A percentile compares a stretch with the other conserved stretches of the same genome.
These are phyloP conservation scores for Aspergillus udagawae DNA, from an alignment of 2,329 filamentous ascomycete species.

Conservation along the genomic window DNA sequence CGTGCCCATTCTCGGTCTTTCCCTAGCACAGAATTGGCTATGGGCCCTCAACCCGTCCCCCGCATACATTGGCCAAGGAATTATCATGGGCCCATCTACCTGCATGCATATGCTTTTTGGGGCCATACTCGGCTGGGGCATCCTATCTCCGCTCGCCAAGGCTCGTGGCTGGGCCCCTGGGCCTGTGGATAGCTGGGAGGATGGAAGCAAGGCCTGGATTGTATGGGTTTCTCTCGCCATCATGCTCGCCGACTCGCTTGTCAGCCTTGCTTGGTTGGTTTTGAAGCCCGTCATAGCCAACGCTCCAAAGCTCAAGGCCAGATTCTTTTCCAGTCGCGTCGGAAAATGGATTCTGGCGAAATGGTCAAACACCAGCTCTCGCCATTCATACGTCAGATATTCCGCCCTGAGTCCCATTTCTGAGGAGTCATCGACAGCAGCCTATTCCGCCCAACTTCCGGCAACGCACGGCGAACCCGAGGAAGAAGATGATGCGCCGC, in stretches of 20 bases:
- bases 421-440: conserved; percentile 16
- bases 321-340: conserved; percentile 25
- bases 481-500: conserved; percentile 72
- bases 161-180: conserved; percentile 84
- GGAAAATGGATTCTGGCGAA: conserved; percentile 25
- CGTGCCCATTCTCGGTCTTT: conserved; percentile 77
- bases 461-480: conserved; percentile 3
- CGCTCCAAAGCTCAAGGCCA: conserved; percentile 33
- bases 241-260: conserved; percentile 89
- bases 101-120: conserved; percentile 94
- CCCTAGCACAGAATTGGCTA: conserved; percentile 75
- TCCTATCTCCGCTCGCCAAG: conserved; percentile 87
- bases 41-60: conserved; percentile 96
- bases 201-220: conserved; percentile 96
- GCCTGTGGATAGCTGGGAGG: conserved; percentile 80
- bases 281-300: conserved; percentile 58
- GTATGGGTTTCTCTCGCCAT: conserved; percentile 95
- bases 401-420: conserved; percentile 24
- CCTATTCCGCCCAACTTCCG: conserved; percentile 2
- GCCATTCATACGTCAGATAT: conserved; percentile 28
- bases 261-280: conserved; percentile 78
- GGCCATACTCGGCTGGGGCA: conserved; percentile 81
- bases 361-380: conserved; percentile 11
- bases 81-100: conserved; percentile 96
- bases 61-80: conserved; percentile 95